Conservation (phyloP, 2,329 filamentous ascomycete genomes). For the Xylogone sp. region DNA sequence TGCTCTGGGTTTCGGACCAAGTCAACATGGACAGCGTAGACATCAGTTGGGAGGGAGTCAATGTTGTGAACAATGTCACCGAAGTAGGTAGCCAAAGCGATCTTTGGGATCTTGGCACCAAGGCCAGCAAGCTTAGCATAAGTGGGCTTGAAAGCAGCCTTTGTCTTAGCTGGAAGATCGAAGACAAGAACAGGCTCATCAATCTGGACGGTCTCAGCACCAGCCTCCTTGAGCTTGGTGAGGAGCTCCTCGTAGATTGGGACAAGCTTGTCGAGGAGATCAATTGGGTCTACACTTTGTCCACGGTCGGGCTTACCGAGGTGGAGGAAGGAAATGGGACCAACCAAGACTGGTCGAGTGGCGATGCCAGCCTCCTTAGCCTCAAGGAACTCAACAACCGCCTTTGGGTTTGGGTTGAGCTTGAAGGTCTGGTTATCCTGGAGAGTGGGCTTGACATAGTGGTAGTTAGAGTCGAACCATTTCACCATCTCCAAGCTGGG, state of each 20-base stretch:
- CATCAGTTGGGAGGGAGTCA: constrained; percentile 73
- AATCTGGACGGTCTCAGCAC: constrained; percentile 95
- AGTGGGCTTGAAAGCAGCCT: constrained; percentile 95
- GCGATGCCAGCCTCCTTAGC: constrained; percentile 93
- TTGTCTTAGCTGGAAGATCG: constrained; percentile 83
- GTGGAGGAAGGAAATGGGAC: constrained; percentile 94
- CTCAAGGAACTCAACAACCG: constrained; percentile 90
- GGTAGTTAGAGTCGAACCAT: constrained; percentile 99
- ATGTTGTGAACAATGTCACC: constrained; percentile 99
- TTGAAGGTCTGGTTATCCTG: constrained; percentile 97
- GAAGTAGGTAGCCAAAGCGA: constrained; percentile 96
- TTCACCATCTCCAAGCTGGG: constrained; percentile 98
- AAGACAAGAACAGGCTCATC: constrained; percentile 97
- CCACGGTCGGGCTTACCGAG: constrained; percentile 98
- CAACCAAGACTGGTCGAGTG: constrained; percentile 92
- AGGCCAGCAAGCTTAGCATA: constrained; percentile 84
- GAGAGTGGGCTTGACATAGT: constrained; percentile 99
- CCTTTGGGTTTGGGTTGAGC: constrained; percentile 84
- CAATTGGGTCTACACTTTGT: constrained; percentile 88
- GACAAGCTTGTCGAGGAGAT: constrained; percentile 87
- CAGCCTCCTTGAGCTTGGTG: constrained; percentile 88
- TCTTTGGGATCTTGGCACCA: constrained; percentile 77
- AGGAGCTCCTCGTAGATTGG: constrained; percentile 94
- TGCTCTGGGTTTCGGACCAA: constrained; percentile 98
- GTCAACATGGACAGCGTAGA: constrained; percentile 89